phyloP scores from a whole-genome alignment of 2,329 filamentous ascomycete genomes.

The Colletotrichum karsti region DNA sequence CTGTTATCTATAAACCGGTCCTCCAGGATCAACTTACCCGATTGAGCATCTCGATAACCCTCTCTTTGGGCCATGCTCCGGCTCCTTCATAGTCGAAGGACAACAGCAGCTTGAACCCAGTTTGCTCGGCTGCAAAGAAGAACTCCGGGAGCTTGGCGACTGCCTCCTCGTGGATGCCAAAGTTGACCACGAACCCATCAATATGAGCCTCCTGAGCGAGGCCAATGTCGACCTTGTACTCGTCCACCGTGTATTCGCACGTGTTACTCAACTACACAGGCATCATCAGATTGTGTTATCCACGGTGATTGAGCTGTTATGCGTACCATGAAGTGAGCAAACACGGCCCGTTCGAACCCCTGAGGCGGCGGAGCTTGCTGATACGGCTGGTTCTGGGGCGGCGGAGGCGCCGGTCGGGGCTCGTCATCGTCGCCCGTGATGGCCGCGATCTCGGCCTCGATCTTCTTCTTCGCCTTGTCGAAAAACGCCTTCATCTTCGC shows the following conservation, averaged over 20 bases:
- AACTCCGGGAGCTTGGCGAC: slow-evolving; percentile 21
- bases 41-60: slow-evolving; percentile 19
- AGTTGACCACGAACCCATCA: slow-evolving; percentile 26
- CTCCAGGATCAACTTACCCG: too few relatives aligned
- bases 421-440: slow-evolving; percentile 26
- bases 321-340: slow-evolving; percentile 27
- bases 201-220: slow-evolving; percentile 27
- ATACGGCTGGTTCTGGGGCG: not conserved
- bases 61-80: slow-evolving; percentile 22
- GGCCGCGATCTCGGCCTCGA: slow-evolving; percentile 25
- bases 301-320: not conserved
- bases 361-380: slow-evolving; percentile 6
- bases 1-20: too few relatives aligned
- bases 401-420: not conserved
- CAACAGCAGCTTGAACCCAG: slow-evolving; percentile 26
- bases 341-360: slow-evolving; percentile 14
- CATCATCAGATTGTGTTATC: not conserved
- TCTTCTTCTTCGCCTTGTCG: slow-evolving; percentile 22
- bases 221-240: slow-evolving; percentile 23
- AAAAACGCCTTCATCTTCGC: slow-evolving; percentile 25
- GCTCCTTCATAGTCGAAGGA: slow-evolving; percentile 27
- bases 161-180: slow-evolving; percentile 28
- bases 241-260: slow-evolving; percentile 12
- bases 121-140: slow-evolving; percentile 22
- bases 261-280: slow-evolving; percentile 23